Base-by-base conservation (phyloP, 2,329 filamentous ascomycete genomes). In the Cladosporium velox region DNA sequence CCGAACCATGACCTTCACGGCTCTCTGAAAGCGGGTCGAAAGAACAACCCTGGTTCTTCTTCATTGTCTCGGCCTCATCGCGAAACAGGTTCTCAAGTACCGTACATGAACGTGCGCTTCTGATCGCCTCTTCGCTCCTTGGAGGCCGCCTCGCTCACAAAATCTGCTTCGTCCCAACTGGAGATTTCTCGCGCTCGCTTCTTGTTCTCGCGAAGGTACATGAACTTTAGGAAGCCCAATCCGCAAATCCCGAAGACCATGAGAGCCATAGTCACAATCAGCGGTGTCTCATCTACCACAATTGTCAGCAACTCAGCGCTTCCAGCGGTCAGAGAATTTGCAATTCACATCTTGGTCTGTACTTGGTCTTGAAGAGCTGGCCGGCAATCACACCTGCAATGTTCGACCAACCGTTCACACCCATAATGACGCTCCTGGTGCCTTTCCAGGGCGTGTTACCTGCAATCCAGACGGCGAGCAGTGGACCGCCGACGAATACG, bases 91-190 rank as follows among this genome's bases (percentile, higher is more conserved):
- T 10, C 51, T 54, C 51, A 54, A 30, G 57, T 59, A 8, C 57
- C 57, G 38, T 59, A 59, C 57, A 59, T 59, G 57, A 59, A 59
- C 8, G 57, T 59, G 24, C 57, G 57, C 24, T 59, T 59, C 38
- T 59, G 38, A 47, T 59, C 57, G 24, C 57, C 57, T 41, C 57
- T 47, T 21, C 38, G 24, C 24, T 47, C 14, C 57, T 47, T 28
- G 15, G 57, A 59, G 7, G 34, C 21, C 10, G 54, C 54, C 15
- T 58, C 54, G 21, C 12, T 38, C 4, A n/a, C 32, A 38, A 58
- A 58, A 10, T 41, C 55, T 14, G 55, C n/a, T n/a, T 58, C 55
- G n/a, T 58, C 55, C 55, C 55, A 58, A 14, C 1, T 41, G 11
- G 55, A 11, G 5, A 58, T 41, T 28, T 38, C 24, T 12, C n/a